phyloP scores from a whole-genome alignment of 768 basidiomycete species.

The Albatrellus ellisii region DNA sequence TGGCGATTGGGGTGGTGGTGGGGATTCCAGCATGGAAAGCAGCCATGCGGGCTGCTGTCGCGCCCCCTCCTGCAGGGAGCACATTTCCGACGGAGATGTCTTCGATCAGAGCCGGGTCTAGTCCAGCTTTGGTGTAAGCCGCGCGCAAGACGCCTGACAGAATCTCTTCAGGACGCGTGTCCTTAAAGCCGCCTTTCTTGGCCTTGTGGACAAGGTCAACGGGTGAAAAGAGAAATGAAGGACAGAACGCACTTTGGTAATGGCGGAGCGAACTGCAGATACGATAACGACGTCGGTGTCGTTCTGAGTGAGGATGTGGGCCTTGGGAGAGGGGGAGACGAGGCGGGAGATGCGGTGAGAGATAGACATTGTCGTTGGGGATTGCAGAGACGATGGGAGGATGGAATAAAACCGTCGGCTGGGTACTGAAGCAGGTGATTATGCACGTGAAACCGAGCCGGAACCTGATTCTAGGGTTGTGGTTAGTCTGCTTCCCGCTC shows the following conservation, averaged over 20 bases:
- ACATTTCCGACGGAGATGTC: slow-evolving; percentile 84
- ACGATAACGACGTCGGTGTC: slow-evolving; percentile 88
- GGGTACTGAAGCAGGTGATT: slow-evolving; percentile 1
- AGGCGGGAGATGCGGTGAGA: slow-evolving; percentile 14
- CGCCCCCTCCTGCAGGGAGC: slow-evolving; percentile 77
- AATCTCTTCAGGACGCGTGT: slow-evolving; percentile 74
- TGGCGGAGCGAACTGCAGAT: slow-evolving; percentile 76
- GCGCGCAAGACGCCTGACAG: slow-evolving; percentile 67
- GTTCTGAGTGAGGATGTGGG: slow-evolving; percentile 40
- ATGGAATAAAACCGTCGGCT: neutral
- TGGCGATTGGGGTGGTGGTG: slow-evolving; percentile 57
- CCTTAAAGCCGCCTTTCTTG: slow-evolving; percentile 84
- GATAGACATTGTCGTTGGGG: slow-evolving; percentile 14
- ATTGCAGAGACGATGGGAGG: neutral
- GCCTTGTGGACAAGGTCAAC: slow-evolving; percentile 30
- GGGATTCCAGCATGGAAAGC: slow-evolving; percentile 80
- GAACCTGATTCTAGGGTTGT: neutral
- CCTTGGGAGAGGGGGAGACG: slow-evolving; percentile 11
- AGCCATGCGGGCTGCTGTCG: slow-evolving; percentile 74
- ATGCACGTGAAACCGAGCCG: neutral
- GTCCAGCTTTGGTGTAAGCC: slow-evolving; percentile 48
- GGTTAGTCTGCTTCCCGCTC: too few relatives aligned
- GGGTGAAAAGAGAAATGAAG: neutral
- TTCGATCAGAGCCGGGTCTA: slow-evolving; percentile 75
- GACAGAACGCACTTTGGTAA: slow-evolving; percentile 61